These are phyloP conservation scores for Cicer judaicum DNA, from an alignment of 306 rosid species.

Conservation along the genomic window DNA sequence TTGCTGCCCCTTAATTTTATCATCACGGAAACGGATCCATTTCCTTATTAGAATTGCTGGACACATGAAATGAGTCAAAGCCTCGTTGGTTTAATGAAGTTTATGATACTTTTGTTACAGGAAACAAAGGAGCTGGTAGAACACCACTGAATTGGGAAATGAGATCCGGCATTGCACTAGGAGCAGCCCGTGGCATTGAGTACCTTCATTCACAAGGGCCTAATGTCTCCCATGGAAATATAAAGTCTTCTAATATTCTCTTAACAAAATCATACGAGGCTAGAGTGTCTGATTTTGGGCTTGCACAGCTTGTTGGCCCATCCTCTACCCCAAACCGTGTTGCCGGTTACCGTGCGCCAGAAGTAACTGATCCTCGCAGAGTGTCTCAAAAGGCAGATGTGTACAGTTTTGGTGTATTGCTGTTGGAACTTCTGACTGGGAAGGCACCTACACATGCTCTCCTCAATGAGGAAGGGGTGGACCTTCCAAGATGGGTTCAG, in stretches of 20 bases:
- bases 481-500: conserved; percentile 79
- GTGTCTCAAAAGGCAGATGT: conserved; percentile 80
- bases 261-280: conserved; percentile 65
- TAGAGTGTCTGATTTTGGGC: conserved; percentile 74
- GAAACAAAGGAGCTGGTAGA: conserved; percentile 70
- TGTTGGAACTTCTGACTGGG: conserved; percentile 74
- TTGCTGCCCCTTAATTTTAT: too few species aligned
- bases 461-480: conserved; percentile 72
- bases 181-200: conserved; percentile 72
- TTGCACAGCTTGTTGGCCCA: conserved; percentile 68
- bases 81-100: conserved; percentile 20
- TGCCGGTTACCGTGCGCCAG: conserved; percentile 73
- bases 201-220: conserved; percentile 67
- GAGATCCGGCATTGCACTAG: conserved; percentile 67
- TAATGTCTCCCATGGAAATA: conserved; percentile 71
- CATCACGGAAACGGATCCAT: too few species aligned
- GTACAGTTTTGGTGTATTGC: conserved; percentile 73
- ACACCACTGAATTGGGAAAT: conserved; percentile 75
- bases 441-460: conserved; percentile 73
- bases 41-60: too few species aligned
- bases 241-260: conserved; percentile 70
- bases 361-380: conserved; percentile 70
- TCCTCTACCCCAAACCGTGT: conserved; percentile 67
- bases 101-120: conserved; percentile 46
- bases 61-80: too few species aligned